phyloP scores from a whole-genome alignment of 2,329 filamentous ascomycete genomes.

The Phialophora tarda region DNA sequence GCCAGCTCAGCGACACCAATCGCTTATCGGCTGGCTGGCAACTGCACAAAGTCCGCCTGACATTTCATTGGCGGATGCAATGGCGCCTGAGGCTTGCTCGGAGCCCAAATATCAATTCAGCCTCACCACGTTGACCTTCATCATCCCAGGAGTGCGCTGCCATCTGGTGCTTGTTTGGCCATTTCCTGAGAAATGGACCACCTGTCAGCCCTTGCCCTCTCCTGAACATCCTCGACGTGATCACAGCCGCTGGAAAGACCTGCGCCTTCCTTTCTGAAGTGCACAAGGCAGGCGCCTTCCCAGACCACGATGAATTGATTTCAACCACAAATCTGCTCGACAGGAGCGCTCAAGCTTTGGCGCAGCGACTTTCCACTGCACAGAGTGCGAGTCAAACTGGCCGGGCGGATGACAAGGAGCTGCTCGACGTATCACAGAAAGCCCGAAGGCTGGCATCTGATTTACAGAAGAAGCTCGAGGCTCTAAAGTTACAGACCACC shows the following conservation, averaged over 20 bases:
- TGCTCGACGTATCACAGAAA: neutral
- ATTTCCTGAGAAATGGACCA: neutral
- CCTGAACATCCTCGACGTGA: constrained; percentile 4
- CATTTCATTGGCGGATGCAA: neutral
- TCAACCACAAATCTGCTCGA: neutral
- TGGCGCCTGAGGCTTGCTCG: neutral
- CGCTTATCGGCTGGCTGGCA: neutral
- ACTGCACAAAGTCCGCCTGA: neutral
- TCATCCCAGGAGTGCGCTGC: neutral
- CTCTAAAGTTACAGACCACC: neutral
- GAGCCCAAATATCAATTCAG: neutral
- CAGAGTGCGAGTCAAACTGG: neutral
- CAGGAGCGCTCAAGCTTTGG: neutral
- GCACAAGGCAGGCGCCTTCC: constrained; percentile 4
- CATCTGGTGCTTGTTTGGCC: neutral
- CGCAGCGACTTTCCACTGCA: neutral
- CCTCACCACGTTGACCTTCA: neutral
- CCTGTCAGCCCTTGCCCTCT: constrained; percentile 1
- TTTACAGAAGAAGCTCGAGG: constrained; percentile 1
- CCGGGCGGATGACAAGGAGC: neutral
- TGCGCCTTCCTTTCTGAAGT: neutral
- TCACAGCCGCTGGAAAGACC: neutral
- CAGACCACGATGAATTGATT: neutral
- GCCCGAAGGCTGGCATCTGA: constrained; percentile 1
- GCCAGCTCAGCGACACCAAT: neutral